These are phyloP conservation scores for Rhodotorula sp. DNA, from an alignment of 1,284 basidiomycete species.

Conservation along the genomic window DNA sequence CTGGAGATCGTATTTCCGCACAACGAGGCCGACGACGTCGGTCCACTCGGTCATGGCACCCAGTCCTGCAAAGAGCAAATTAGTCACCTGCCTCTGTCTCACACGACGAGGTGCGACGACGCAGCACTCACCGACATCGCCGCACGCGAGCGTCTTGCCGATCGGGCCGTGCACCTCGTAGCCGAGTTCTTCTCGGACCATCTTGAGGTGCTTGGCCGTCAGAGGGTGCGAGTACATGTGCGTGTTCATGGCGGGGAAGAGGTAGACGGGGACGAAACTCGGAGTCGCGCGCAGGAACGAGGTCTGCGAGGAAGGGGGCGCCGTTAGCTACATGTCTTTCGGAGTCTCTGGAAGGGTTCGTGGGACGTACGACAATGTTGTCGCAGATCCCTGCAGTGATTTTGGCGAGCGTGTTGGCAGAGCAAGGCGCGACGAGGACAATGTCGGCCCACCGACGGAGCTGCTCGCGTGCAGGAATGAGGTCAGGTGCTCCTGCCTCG, in stretches of 20 bases:
- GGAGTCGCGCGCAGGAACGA: slow-evolving; percentile 85
- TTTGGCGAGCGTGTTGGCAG: slow-evolving; percentile 92
- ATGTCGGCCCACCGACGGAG: slow-evolving; percentile 93
- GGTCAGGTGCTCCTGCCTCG: background rate
- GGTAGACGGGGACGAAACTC: slow-evolving; percentile 59
- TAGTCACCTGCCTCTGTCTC: background rate
- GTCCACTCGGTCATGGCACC: slow-evolving; percentile 93
- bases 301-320: slow-evolving; percentile 58
- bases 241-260: slow-evolving; percentile 99
- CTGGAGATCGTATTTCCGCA: slow-evolving; percentile 31
- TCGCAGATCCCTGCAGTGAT: slow-evolving; percentile 85
- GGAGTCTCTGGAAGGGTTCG: slow-evolving; percentile 1
- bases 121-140: slow-evolving; percentile 69
- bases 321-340: background rate
- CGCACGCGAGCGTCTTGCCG: slow-evolving; percentile 82
- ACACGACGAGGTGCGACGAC: background rate
- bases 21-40: slow-evolving; percentile 57
- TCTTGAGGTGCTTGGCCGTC: slow-evolving; percentile 72
- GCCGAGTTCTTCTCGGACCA: slow-evolving; percentile 68
- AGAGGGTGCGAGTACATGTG: slow-evolving; percentile 95
- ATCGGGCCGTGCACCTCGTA: slow-evolving; percentile 84
- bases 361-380: slow-evolving; percentile 67
- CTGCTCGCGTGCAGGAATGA: slow-evolving; percentile 40
- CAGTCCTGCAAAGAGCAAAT: slow-evolving; percentile 57
- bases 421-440: slow-evolving; percentile 89